Evolutionary conservation across 441 rosid species (phyloP).

Genomic region (Pelargonium cotyledonis): DNA sequence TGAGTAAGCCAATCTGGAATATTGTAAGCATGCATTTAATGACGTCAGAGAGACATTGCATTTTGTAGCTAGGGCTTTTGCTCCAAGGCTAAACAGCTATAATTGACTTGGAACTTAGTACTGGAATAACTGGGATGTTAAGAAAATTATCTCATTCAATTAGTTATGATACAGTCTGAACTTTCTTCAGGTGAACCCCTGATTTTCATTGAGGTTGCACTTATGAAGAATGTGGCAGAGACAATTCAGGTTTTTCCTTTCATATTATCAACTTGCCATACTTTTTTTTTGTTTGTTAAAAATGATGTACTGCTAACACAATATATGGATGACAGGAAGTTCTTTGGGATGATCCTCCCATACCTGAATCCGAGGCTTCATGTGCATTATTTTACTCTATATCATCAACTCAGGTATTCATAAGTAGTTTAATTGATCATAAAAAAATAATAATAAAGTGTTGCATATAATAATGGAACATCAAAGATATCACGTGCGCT

Average conservation of each 20-base stretch:
- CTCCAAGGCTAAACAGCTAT: neutral
- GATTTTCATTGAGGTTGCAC: slow-evolving; percentile 95
- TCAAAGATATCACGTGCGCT: neutral
- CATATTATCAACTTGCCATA: slow-evolving; percentile 3
- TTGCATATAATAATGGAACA: neutral
- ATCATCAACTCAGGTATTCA: slow-evolving; percentile 82
- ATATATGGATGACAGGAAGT: slow-evolving; percentile 49
- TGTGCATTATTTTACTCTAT: slow-evolving; percentile 93
- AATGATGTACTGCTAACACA: slow-evolving; percentile 4
- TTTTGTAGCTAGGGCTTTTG: neutral
- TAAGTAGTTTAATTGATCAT: neutral
- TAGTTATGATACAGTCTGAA: neutral
- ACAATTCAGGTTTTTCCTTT: slow-evolving; percentile 61
- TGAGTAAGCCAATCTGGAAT: neutral
- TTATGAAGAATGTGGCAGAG: slow-evolving; percentile 62
- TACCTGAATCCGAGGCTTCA: slow-evolving; percentile 63
- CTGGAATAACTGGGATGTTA: neutral
- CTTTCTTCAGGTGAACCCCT: slow-evolving; percentile 75
- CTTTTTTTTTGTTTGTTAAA: slow-evolving; percentile 1
- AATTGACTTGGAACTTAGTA: neutral
- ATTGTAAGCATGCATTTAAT: neutral
- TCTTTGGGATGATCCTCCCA: slow-evolving; percentile 89
- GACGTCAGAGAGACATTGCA: neutral
- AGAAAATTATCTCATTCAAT: neutral
- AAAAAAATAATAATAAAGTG: neutral